Base-by-base conservation (phyloP, 495 filamentous ascomycete species). In the Saxophila tyrrhenica region DNA sequence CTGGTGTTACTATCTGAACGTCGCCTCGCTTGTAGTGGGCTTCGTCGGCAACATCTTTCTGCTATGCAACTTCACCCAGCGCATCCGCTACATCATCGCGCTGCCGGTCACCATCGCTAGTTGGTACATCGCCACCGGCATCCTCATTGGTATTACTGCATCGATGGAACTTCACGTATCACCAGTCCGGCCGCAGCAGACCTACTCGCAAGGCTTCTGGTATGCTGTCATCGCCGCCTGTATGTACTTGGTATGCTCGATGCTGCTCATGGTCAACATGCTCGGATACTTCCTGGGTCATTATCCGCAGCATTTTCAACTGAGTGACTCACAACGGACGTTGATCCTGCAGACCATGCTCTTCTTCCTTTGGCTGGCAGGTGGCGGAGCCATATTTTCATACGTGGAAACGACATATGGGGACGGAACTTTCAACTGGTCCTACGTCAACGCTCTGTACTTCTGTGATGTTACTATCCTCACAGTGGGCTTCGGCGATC, bases 31-130 rank as follows among this genome's bases (percentile, higher is more conserved):
- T 5, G 76, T 73, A 7, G 80, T 72, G 50, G 85, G 84, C 7
- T 76, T 88, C 23, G 65, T 77, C 1, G 85, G 85, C 3, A 88
- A 90, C 62, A 50, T 86, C 2, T 81, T 85, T 57, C 70, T 89
- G n/a, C 66, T 89, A 1, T 75, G 84, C 54, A 95, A 95, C 69
- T 95, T 96, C 74, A 88, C 89, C 3, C 75, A 78, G 44, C 73
- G 80, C 3, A 74, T 95, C 9, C 77, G 86, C 22, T 95, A 95
- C 66, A 85, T 86, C 49, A 69, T 89, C 46, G 83, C 85, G 2
- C 62, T 89, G 23, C 85, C 86, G 0, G 65, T 78, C 24, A 81
- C 83, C 0, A 87, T 87, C 25, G 66, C 84, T 24, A 63, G 77
- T 25, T 89, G 85, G 85, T 77, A 82, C 60, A 56, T 84, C 42